Evolutionary conservation across 495 filamentous ascomycete species (phyloP).

Genomic region (Lophiostoma macrostomum): DNA sequence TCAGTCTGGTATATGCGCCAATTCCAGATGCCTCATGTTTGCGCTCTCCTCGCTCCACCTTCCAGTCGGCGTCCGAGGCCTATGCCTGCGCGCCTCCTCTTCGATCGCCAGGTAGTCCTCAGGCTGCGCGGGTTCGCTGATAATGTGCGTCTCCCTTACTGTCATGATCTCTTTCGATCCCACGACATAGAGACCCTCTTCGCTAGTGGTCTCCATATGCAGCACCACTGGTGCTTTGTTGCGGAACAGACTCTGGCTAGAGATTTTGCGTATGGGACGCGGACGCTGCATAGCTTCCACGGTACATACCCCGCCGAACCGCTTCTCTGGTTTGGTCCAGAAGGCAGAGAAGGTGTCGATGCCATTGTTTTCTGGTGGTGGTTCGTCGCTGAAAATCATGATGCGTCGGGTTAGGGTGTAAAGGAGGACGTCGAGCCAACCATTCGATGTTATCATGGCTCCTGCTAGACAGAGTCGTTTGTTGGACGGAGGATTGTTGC

Average conservation of each 20-base stretch:
- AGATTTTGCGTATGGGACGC: neutral
- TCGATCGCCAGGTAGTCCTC: conserved; percentile 27
- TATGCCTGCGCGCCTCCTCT: conserved; percentile 11
- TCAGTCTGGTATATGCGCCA: conserved; percentile 28
- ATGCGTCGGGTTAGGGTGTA: conserved; percentile 65
- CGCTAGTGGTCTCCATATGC: conserved; percentile 10
- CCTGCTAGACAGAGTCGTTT: conserved; percentile 66
- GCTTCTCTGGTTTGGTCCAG: conserved; percentile 20
- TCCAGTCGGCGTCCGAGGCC: conserved; percentile 19
- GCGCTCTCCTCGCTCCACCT: conserved; percentile 30
- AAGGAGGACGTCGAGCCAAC: conserved; percentile 69
- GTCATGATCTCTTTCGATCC: conserved; percentile 26
- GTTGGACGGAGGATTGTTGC: conserved; percentile 51
- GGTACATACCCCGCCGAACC: conserved; percentile 25
- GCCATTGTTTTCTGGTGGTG: conserved; percentile 28
- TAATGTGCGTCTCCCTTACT: conserved; percentile 27
- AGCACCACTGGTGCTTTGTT: neutral
- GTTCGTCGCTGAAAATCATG: conserved; percentile 31
- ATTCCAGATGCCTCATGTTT: conserved; percentile 20
- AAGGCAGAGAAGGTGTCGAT: conserved; percentile 34
- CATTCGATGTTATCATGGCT: conserved; percentile 68
- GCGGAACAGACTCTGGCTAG: neutral
- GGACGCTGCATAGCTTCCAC: conserved; percentile 13
- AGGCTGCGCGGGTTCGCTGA: conserved; percentile 23
- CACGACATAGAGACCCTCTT: conserved; percentile 18